A percentile compares a stretch with the other conserved stretches of the same genome.
Evolutionary conservation across 495 filamentous ascomycete species (phyloP).

Genomic region (Darksidea phi): DNA sequence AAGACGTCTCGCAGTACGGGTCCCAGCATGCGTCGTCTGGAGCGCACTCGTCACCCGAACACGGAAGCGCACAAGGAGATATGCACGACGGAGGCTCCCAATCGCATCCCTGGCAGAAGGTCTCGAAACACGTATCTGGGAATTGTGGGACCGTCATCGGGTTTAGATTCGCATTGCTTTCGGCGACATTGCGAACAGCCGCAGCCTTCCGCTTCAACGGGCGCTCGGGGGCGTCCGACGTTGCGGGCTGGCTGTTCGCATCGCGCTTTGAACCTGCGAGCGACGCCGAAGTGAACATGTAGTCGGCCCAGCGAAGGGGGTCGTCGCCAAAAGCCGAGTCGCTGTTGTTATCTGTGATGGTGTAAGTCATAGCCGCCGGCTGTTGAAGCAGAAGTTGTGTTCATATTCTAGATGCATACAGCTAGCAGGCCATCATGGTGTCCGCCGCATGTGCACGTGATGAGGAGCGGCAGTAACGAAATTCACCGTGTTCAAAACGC

Average conservation of each 20-base stretch:
- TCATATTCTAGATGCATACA: conserved; percentile 3
- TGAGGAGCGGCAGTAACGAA: too few species aligned
- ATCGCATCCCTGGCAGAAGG: conserved; percentile 30
- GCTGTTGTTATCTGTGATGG: conserved; percentile 17
- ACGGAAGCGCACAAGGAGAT: conserved; percentile 23
- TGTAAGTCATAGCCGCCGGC: conserved; percentile 19
- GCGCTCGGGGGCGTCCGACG: conserved; percentile 8
- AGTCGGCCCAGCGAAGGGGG: background rate
- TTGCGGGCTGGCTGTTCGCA: conserved; percentile 1
- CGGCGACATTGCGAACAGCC: conserved; percentile 14
- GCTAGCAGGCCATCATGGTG: conserved; percentile 13
- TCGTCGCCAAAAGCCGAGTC: conserved; percentile 27
- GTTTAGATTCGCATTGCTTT: conserved; percentile 6
- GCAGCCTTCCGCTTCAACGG: conserved; percentile 23
- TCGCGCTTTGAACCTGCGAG: conserved; percentile 32
- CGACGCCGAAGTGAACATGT: conserved; percentile 21
- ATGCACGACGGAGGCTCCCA: conserved; percentile 15
- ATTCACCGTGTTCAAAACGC: too few species aligned
- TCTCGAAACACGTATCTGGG: conserved; percentile 24
- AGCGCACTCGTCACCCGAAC: conserved; percentile 26
- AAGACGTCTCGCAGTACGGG: conserved; percentile 23
- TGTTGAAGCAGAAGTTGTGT: background rate
- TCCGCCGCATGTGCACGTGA: background rate
- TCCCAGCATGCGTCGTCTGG: conserved; percentile 25
- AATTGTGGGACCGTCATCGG: conserved; percentile 14